phyloP scores from a whole-genome alignment of 1,284 basidiomycete genomes.

The Ustanciosporium gigantosporum region DNA sequence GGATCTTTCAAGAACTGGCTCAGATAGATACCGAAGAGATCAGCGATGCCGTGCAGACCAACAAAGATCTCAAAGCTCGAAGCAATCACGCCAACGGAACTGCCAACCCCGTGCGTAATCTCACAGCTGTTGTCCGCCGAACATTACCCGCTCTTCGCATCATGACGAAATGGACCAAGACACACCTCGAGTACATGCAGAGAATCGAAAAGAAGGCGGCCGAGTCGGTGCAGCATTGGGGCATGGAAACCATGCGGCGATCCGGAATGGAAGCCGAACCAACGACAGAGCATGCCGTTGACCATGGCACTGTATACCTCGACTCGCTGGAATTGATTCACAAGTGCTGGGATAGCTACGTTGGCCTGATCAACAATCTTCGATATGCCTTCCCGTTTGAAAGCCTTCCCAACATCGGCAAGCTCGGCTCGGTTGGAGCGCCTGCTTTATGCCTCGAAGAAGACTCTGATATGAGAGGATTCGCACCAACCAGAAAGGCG shows the following conservation, averaged over 20 bases:
- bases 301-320: constrained; percentile 54
- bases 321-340: constrained; percentile 47
- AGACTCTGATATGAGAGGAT: constrained; percentile 86
- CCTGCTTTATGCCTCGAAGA: constrained; percentile 74
- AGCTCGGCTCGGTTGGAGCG: constrained; percentile 54
- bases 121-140: constrained; percentile 81
- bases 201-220: constrained; percentile 37
- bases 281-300: constrained; percentile 10
- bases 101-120: constrained; percentile 68
- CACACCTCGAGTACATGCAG: constrained; percentile 74
- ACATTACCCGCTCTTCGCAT: constrained; percentile 85
- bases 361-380: constrained; percentile 71
- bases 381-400: constrained; percentile 72
- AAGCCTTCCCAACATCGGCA: constrained; percentile 67
- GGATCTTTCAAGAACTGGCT: constrained; percentile 71
- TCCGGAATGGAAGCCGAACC: constrained; percentile 21
- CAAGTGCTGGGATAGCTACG: constrained; percentile 74
- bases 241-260: background rate
- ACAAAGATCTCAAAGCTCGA: constrained; percentile 61
- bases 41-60: constrained; percentile 64
- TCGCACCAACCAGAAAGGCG: constrained; percentile 74
- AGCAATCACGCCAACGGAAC: background rate
- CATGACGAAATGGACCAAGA: constrained; percentile 82
- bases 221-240: constrained; percentile 21
- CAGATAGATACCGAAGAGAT: constrained; percentile 69